Evolutionary conservation across 768 basidiomycete species (phyloP), one percentile per base, ranked within the genome.

Genomic region (Phanerodontia chrysosporium): DNA sequence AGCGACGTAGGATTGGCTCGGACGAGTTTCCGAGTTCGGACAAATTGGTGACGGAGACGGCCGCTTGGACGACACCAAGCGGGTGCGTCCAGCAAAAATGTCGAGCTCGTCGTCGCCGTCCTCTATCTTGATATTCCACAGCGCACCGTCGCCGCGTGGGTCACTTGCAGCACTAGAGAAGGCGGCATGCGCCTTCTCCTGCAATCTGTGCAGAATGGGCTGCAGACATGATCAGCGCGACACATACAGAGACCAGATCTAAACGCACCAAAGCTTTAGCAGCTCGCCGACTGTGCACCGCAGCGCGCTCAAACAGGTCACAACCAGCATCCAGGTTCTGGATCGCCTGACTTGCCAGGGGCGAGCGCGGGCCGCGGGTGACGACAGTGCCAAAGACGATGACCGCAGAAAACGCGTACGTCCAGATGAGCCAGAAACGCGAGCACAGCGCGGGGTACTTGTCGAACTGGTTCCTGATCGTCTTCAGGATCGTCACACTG

Each of bases 331-430:
- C 87, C 8, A 92, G 76, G 64, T 92, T 87, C 21, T 75, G 70
- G 72, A 91, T 83, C 3, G 90, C 90, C 1, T 80, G 77, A 13
- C 78, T 70, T 0, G 90, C 90, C 12, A 92, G 69, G 0, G 86
- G 82, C 1, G 85, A 89, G 6, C 80, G 74, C 5, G 90, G 90
- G 2, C 86, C 84, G 28, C 87, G 81, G 2, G 86, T 89, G 1
- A 88, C 90, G 21, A 92, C 85, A 3, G 87, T 86, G 3, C 89
- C 91, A 65, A 92, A 87, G 16, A 92, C 85, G 10, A 90, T 79
- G 52, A 73, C 68, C 44, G 77, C 74, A 5, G 74, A 75, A 75
- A 76, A 68, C 72, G 84, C 70, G 69, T 84, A 81, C 44, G 78
- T 85, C 83, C 85, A 87, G 24, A 84, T 73, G 29, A 75, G 72